Conservation (phyloP, 2,329 filamentous ascomycete species). For the Fusarium beomiforme region DNA sequence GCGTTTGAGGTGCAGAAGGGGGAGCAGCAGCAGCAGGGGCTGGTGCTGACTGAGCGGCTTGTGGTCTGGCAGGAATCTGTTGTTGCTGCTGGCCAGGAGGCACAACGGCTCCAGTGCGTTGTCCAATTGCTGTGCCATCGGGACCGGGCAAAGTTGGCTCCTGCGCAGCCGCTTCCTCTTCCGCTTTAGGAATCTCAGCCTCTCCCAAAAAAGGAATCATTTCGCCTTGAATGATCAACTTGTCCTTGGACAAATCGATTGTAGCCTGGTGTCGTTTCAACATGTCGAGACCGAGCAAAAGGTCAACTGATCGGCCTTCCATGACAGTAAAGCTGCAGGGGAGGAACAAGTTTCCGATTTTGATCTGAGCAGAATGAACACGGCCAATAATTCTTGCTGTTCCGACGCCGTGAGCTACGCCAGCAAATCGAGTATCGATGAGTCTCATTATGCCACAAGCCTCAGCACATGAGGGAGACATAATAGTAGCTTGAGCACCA, state of each 20-base stretch:
- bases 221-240: slow-evolving; percentile 86
- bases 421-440: slow-evolving; percentile 90
- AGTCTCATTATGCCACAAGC: slow-evolving; percentile 95
- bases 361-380: slow-evolving; percentile 94
- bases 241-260: slow-evolving; percentile 87
- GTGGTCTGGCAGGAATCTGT: slow-evolving; percentile 25
- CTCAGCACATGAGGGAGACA: slow-evolving; percentile 94
- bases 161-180: slow-evolving; percentile 77
- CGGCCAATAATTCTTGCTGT: slow-evolving; percentile 94
- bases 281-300: slow-evolving; percentile 95
- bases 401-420: slow-evolving; percentile 91
- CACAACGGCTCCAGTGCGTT: slow-evolving; percentile 79
- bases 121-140: slow-evolving; percentile 88
- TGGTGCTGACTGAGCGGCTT: slow-evolving; percentile 40
- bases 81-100: slow-evolving; percentile 38
- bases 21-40: slow-evolving; percentile 40
- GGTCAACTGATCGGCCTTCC: slow-evolving; percentile 96
- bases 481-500: slow-evolving; percentile 96
- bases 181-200: slow-evolving; percentile 89
- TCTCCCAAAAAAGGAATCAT: slow-evolving; percentile 92
- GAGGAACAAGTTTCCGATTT: slow-evolving; percentile 86
- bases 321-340: slow-evolving; percentile 98
- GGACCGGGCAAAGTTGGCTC: slow-evolving; percentile 89
- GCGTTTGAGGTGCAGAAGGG: slow-evolving; percentile 42
- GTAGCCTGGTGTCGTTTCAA: slow-evolving; percentile 93